Evolutionary conservation across 2,329 filamentous ascomycete species (phyloP), one percentile per base, ranked within the genome.

Genomic region (Colletotrichum cereale): DNA sequence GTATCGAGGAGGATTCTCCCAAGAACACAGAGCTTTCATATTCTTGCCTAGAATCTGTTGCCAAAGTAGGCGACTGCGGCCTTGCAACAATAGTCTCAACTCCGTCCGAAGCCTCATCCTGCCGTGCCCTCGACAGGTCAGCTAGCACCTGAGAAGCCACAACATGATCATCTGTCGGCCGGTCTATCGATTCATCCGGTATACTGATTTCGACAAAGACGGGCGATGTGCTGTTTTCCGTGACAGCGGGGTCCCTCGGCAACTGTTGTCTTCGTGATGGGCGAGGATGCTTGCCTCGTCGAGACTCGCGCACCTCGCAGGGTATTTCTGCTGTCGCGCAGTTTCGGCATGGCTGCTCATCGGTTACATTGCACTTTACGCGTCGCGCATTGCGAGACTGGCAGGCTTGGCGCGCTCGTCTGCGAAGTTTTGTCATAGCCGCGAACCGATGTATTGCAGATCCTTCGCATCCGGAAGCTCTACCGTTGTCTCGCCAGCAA

Each of bases 1-100:
- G 83, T 52, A 87, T 79, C 1, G 85, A 85, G 61, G 81, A 85
- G 1, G 84, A 86, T 65, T 86, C 84, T 42, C 84, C 83, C 6
- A 86, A 80, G 61, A 85, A 86, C 24, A 83, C 82, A 2, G 80
- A 73, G 10, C 69, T 77, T 6, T 73, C 73, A 26, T 73, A 66
- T 38, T 61, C 62, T 21, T 26, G 47, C n/a, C 60, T 8, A 5
- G 31, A 26, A 10, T 52, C 47, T 24, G 34, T 14, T 38, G n/a
- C 34, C 31, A 31, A 12, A 7, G 16, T 3, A 38, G 44, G 47
- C 5, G 42, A 36, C 44, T n/a, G 60, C 7, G 60, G 40, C 6
- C 34, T 18, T 26, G 47, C 44, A 11, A 36, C 8, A 8, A 29
- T 36, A 5, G 29, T 21, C 31, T 21, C n/a, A 3, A 29, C 21